Evolutionary conservation across 257 asterid species (phyloP).

Genomic region (Solanum microdontum): DNA sequence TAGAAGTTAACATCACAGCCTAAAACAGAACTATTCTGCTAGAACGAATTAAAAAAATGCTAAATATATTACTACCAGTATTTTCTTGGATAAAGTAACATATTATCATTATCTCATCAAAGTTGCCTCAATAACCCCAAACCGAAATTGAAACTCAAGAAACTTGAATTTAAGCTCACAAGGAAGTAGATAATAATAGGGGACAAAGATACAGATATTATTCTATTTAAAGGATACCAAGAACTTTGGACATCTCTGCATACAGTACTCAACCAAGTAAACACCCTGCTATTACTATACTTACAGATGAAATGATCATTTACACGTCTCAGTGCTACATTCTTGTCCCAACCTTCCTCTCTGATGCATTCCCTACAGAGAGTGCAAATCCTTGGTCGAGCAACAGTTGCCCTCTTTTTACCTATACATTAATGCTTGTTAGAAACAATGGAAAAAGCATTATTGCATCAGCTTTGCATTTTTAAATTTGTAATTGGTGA

Average conservation of each 20-base stretch:
- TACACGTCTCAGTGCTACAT: slow-evolving; percentile 60
- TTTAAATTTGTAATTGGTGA: neutral
- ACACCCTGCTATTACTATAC: slow-evolving; percentile 11
- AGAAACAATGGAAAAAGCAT: neutral
- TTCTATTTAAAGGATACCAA: neutral
- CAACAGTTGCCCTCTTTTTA: slow-evolving; percentile 62
- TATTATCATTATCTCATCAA: neutral
- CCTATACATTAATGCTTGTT: slow-evolving; percentile 21
- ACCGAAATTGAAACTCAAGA: neutral
- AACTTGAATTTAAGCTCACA: neutral
- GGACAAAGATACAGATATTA: neutral
- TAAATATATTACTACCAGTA: neutral
- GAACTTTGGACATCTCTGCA: neutral
- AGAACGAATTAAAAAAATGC: neutral
- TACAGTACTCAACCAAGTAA: neutral
- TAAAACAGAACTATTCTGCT: neutral
- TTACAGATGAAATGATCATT: slow-evolving; percentile 95
- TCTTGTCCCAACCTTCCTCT: slow-evolving; percentile 72
- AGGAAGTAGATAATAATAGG: neutral
- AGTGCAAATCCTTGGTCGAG: slow-evolving; percentile 73
- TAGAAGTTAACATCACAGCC: neutral
- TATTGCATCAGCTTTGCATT: neutral
- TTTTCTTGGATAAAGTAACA: neutral
- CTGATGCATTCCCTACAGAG: slow-evolving; percentile 90
- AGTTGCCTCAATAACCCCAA: neutral